Conservation (phyloP, 345 rosid genomes). For the Excoecaria cochinchinensis region DNA sequence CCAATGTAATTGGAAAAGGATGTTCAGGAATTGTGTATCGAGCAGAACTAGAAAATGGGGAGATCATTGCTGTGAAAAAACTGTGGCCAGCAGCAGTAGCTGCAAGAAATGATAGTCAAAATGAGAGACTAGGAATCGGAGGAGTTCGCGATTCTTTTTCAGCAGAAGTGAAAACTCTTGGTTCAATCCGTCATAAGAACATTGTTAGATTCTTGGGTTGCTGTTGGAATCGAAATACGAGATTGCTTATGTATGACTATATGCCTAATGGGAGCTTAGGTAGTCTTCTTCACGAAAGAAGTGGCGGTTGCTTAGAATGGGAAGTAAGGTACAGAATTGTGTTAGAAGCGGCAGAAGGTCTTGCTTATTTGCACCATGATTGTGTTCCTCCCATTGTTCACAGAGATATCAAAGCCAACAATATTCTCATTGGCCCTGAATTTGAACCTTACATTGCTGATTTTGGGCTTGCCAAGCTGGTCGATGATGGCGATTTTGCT, state of each 20-base stretch:
- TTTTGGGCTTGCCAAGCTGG: constrained; percentile 95
- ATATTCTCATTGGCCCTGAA: constrained; percentile 81
- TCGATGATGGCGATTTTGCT: constrained; percentile 86
- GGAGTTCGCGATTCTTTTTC: constrained; percentile 93
- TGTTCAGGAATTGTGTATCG: constrained; percentile 90
- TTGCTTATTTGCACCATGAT: constrained; percentile 92
- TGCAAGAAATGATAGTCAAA: constrained; percentile 26
- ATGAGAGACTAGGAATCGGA: constrained; percentile 3
- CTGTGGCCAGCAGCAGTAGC: constrained; percentile 72
- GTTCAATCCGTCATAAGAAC: constrained; percentile 93
- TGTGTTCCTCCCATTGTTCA: constrained; percentile 94
- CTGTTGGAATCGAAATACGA: constrained; percentile 78
- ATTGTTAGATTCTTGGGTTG: constrained; percentile 90
- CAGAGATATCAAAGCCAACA: constrained; percentile 89
- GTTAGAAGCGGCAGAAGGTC: constrained; percentile 89
- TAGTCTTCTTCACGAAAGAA: constrained; percentile 78
- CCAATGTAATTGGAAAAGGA: constrained; percentile 89
- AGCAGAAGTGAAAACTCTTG: constrained; percentile 86
- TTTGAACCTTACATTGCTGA: constrained; percentile 95
- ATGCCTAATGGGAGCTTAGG: constrained; percentile 97
- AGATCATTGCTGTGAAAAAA: constrained; percentile 90
- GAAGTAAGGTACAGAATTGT: constrained; percentile 76
- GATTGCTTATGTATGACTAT: constrained; percentile 88
- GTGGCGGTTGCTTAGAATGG: constrained; percentile 73
- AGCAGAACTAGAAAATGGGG: constrained; percentile 78